Conservation (phyloP, 75 land plant genomes). For the Adiantum capillusveneris region DNA sequence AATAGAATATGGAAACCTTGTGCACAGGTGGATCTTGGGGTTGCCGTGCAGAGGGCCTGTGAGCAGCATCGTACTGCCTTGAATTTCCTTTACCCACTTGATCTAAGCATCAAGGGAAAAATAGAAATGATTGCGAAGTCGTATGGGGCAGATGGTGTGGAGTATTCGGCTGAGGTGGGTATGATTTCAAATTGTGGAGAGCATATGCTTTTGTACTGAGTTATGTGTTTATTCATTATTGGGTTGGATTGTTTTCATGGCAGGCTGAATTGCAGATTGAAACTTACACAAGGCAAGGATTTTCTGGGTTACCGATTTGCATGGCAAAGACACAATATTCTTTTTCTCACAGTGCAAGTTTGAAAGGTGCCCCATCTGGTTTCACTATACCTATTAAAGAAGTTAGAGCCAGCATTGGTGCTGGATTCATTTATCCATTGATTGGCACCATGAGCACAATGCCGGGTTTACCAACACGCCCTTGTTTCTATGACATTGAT, state of each 20-base stretch:
- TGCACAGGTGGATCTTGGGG: slow-evolving; percentile 82
- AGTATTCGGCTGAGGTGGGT: slow-evolving; percentile 81
- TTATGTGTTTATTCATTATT: slow-evolving; percentile 3
- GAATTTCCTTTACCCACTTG: slow-evolving; percentile 79
- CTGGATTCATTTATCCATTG: slow-evolving; percentile 89
- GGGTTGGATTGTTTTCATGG: background rate
- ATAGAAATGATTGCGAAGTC: slow-evolving; percentile 86
- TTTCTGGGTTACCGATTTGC: slow-evolving; percentile 79
- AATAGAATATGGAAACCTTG: too few relatives aligned
- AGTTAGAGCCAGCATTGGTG: slow-evolving; percentile 86
- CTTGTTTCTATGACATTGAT: slow-evolving; percentile 95
- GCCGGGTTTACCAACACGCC: slow-evolving; percentile 97
- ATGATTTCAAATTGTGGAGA: background rate
- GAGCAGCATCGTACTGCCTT: slow-evolving; percentile 56
- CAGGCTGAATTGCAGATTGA: slow-evolving; percentile 96
- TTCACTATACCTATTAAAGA: slow-evolving; percentile 78
- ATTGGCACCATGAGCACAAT: slow-evolving; percentile 96
- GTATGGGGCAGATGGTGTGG: slow-evolving; percentile 91
- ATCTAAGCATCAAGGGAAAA: slow-evolving; percentile 82
- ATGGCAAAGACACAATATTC: slow-evolving; percentile 98
- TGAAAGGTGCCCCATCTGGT: slow-evolving; percentile 83
- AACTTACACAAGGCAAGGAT: slow-evolving; percentile 83
- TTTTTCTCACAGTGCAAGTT: slow-evolving; percentile 68
- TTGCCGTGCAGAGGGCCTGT: slow-evolving; percentile 92
- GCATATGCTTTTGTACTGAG: background rate